Base-by-base conservation (phyloP, 2,329 filamentous ascomycete genomes). In the Scedosporium apiospermum region DNA sequence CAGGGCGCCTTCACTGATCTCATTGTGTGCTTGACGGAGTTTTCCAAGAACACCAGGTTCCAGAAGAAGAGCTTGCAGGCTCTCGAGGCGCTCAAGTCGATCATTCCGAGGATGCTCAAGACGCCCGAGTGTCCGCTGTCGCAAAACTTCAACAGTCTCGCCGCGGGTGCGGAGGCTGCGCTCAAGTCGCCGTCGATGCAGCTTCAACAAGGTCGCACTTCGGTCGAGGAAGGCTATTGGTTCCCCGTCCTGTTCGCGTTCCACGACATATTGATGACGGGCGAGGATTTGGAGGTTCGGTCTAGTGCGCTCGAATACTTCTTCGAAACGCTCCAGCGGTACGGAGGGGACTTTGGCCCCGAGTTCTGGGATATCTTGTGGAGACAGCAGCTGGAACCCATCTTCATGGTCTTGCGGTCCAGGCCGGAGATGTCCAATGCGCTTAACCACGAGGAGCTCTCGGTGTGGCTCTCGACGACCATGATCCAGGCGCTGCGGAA, bases 311-410 rank as follows among this genome's bases (percentile, higher is more conserved):
- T 99, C 49, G 96, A 93, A 68, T 99, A 98, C 74, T 91, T 99
- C 65, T 99, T 99, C 69, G 93, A 98, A 64, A 92, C 92, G 0
- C 81, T 99, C 6, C 88, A 96, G 64, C 87, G 86, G 65, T 95
- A 98, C 68, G 95, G 96, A 42, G 90, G 91, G 18, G 90, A 91
- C 67, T 99, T 97, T 69, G 92, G 93, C 3, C 80, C 88, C 1
- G 91, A 96, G 62, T 99, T 99, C 73, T 99, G 95, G 95, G 95
- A 99, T 73, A 96, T 95, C 18, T 82, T 99, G 0, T 99, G 95
- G 93, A 86, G 93, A 59, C 95, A 99, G 73, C 85, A 99, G 64
- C 83, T 99, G 1, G 98, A 96, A 68, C 96, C 95, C 0, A 99
- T 99, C 68, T 99, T 99, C 77, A 93, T 98, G 83, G 96, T 99